Evolutionary conservation across 192 early-diverging fungal genomes (phyloP), one percentile per base, ranked within the genome.

Genomic region (Phycomyces blakesleeanus): DNA sequence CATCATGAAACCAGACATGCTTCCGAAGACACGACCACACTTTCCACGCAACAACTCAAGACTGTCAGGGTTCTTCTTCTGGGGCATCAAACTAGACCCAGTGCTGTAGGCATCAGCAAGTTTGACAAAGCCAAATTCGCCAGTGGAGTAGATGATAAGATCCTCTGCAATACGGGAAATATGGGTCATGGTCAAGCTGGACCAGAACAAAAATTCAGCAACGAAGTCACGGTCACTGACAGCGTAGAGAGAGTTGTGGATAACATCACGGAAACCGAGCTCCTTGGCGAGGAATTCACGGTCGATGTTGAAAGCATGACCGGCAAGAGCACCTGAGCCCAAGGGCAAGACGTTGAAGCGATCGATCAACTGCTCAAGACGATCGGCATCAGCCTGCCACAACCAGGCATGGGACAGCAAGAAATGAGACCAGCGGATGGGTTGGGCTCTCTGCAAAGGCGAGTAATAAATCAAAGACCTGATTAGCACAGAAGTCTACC

Each of bases 61-160:
- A 39, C 88, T 91, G 73, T 99, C 97, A 7, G 97, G 93, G 82
- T 99, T 99, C 86, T 99, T 99, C 78, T 99, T 99, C 68, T 99
- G 97, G 27, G 97, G 97, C 97, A 99, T 99, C 76, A 99, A 75
- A 63, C 91, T 93, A 76, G 89, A 92, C 21, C 97, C 97, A 39
- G 97, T 99, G 67, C 92, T 93, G 72, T 98, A 98, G 15, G 97
- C 95, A 74, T 99, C 97, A 18, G 97, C 95, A 29, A 99, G 79
- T 58, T 83, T 79, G 2, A 97, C 91, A 77, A 96, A 99, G 0
- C 92, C 93, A 80, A 97, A 99, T 78, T 99, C 95, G 12, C 86
- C 85, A 6, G 90, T 80, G 51, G 85, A 88, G 76, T 97, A 99
- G 59, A 96, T 90, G 63, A 99, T 99, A 69, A 99, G 78, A 71